Percentiles rank a stretch among this genome's conserved stretches.
These are phyloP conservation scores for Knoxia roxburghii DNA, from an alignment of 257 asterid species.

Conservation along the genomic window DNA sequence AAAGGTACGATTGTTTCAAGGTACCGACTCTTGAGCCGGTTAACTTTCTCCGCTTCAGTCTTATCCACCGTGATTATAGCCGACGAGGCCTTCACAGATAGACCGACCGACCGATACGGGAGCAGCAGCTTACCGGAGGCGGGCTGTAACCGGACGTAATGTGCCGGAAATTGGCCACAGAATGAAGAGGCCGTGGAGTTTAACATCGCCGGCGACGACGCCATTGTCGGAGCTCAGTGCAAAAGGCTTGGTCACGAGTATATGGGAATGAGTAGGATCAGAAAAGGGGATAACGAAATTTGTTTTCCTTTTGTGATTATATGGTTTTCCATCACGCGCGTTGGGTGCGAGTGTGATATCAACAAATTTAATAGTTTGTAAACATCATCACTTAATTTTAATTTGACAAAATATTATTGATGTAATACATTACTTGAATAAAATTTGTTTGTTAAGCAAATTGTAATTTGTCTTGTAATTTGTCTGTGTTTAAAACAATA, in stretches of 20 bases:
- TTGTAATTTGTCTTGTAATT: no score
- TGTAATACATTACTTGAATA: no score
- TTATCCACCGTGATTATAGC: conserved; percentile 70
- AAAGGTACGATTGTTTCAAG: conserved; percentile 66
- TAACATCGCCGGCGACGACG: conserved; percentile 37
- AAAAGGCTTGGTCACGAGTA: neutral
- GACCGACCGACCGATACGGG: conserved; percentile 25
- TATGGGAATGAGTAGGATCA: neutral
- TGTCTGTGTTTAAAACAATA: no score
- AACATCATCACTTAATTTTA: no score
- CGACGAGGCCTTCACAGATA: conserved; percentile 56
- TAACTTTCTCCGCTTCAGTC: conserved; percentile 58
- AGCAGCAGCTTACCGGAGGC: conserved; percentile 28
- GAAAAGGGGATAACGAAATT: conserved; percentile 2
- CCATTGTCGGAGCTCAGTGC: conserved; percentile 11
- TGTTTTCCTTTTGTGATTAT: neutral
- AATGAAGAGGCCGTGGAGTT: conserved; percentile 63
- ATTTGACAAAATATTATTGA: no score
- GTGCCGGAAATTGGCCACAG: conserved; percentile 36
- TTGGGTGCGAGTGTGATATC: no score
- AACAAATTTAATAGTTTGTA: no score
- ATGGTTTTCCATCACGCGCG: neutral
- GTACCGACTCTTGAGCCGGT: conserved; percentile 66
- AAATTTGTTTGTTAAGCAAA: no score
- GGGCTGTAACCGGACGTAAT: conserved; percentile 24